Conservation (phyloP, 495 filamentous ascomycete species). For the Neurospora intermedia region DNA sequence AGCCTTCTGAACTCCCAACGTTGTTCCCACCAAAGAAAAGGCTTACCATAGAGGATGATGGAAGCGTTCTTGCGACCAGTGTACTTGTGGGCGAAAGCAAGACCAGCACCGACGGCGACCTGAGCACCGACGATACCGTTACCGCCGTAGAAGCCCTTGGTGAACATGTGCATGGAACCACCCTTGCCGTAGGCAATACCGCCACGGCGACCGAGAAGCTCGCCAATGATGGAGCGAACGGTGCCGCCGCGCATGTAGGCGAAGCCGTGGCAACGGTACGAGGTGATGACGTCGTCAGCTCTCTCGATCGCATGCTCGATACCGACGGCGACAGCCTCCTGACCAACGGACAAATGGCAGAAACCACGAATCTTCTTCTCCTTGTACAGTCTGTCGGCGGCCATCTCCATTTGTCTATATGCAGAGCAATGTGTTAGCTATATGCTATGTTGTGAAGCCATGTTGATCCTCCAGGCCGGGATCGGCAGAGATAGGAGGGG, state of each 20-base stretch:
- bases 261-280: slow-evolving; percentile 98
- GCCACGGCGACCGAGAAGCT: slow-evolving; percentile 86
- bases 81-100: slow-evolving; percentile 97
- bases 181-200: slow-evolving; percentile 98
- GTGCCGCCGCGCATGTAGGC: slow-evolving; percentile 92
- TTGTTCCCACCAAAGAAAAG: neutral
- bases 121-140: slow-evolving; percentile 99
- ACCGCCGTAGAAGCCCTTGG: slow-evolving; percentile 93
- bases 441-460: neutral
- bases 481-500: neutral
- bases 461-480: neutral
- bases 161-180: slow-evolving; percentile 99
- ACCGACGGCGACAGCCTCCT: slow-evolving; percentile 93
- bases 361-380: slow-evolving; percentile 99
- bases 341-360: slow-evolving; percentile 95
- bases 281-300: slow-evolving; percentile 88
- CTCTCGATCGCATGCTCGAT: slow-evolving; percentile 93
- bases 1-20: neutral
- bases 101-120: slow-evolving; percentile 92
- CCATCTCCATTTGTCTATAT: slow-evolving; percentile 95
- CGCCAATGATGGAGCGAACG: slow-evolving; percentile 89
- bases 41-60: slow-evolving; percentile 71
- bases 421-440: neutral
- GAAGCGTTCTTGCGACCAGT: slow-evolving; percentile 71
- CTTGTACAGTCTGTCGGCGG: slow-evolving; percentile 94